Evolutionary conservation across 768 basidiomycete species (phyloP).

Genomic region (Mycena indigotica): DNA sequence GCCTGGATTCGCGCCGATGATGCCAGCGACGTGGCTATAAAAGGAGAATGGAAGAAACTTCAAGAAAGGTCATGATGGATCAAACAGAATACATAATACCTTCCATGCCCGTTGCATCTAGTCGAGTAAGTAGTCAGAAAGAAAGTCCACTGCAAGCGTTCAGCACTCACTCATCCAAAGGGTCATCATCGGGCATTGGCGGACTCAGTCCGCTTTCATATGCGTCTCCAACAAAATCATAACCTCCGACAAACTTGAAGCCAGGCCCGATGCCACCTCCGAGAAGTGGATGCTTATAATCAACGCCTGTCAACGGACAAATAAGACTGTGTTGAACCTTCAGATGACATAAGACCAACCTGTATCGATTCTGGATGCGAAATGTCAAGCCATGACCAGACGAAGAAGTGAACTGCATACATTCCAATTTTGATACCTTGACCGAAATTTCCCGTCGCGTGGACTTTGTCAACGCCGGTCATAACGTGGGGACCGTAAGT

Average conservation of each 20-base stretch:
- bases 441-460: constrained; percentile 48
- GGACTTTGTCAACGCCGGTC: constrained; percentile 49
- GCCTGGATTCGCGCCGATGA: constrained; percentile 45
- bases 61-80: neutral
- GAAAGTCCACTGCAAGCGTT: neutral
- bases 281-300: constrained; percentile 25
- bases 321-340: neutral
- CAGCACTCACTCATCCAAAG: constrained; percentile 34
- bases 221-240: constrained; percentile 45
- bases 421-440: constrained; percentile 51
- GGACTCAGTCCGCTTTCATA: constrained; percentile 38
- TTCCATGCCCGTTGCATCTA: constrained; percentile 34
- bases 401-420: constrained; percentile 24
- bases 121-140: constrained; percentile 1
- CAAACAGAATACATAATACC: constrained; percentile 32
- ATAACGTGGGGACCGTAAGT: constrained; percentile 39
- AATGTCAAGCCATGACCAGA: neutral
- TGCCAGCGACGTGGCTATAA: constrained; percentile 36
- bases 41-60: neutral
- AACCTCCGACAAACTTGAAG: constrained; percentile 41
- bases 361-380: constrained; percentile 19
- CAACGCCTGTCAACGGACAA: constrained; percentile 29
- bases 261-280: constrained; percentile 43
- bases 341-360: neutral
- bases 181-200: constrained; percentile 37